Percentiles rank a stretch among this genome's conserved stretches.
Evolutionary conservation across 305 asterid genomes (phyloP).

Genomic region (Solanum hybrid): DNA sequence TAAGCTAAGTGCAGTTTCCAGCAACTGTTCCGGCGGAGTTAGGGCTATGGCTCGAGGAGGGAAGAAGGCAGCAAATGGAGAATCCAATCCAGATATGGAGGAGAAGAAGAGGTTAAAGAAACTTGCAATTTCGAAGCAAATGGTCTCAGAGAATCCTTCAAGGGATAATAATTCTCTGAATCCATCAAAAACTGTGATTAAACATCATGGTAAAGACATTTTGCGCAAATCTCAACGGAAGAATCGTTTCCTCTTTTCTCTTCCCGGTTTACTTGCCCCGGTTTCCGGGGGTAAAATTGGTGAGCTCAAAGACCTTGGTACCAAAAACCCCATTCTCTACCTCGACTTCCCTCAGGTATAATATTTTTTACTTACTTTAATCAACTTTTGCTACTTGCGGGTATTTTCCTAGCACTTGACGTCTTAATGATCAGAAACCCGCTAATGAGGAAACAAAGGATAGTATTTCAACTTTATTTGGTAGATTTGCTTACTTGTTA

Average conservation of each 20-base stretch:
- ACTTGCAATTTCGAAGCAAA: slow-evolving; percentile 34
- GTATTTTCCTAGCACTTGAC: neutral
- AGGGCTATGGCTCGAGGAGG: slow-evolving; percentile 44
- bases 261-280: slow-evolving; percentile 61
- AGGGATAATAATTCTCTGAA: slow-evolving; percentile 26
- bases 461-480: neutral
- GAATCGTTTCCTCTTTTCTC: slow-evolving; percentile 15
- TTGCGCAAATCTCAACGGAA: slow-evolving; percentile 58
- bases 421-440: neutral
- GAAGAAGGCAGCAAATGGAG: slow-evolving; percentile 36
- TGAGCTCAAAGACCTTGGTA: slow-evolving; percentile 46
- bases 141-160: slow-evolving; percentile 35
- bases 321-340: slow-evolving; percentile 81
- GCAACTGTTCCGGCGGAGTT: neutral
- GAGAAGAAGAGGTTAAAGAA: slow-evolving; percentile 55
- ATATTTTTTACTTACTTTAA: neutral
- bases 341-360: slow-evolving; percentile 77
- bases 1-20: neutral
- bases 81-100: slow-evolving; percentile 36
- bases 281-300: slow-evolving; percentile 53
- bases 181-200: slow-evolving; percentile 61
- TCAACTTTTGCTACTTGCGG: neutral
- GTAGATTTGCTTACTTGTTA: too few relatives aligned
- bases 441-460: neutral
- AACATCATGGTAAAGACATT: slow-evolving; percentile 77